phyloP scores from a whole-genome alignment of 352 stramenopile genomes.

The Blastocystis sp. region DNA sequence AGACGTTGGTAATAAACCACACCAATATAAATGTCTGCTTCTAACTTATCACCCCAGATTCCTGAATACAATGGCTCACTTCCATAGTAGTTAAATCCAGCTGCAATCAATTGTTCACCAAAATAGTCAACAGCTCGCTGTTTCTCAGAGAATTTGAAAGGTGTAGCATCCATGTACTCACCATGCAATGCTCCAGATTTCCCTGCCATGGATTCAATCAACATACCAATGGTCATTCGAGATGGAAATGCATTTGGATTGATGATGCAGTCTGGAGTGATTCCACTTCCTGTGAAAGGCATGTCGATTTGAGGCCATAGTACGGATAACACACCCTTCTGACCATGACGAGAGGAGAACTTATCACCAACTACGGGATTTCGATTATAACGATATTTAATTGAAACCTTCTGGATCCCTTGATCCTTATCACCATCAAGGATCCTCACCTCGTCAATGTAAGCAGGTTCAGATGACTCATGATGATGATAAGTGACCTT shows the following conservation, averaged over 20 bases:
- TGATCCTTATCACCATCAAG: slow-evolving; percentile 66
- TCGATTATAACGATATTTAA: slow-evolving; percentile 93
- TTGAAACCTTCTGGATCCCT: slow-evolving; percentile 78
- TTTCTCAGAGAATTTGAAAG: slow-evolving; percentile 97
- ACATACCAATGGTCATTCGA: slow-evolving; percentile 94
- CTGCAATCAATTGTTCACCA: slow-evolving; percentile 88
- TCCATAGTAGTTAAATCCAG: slow-evolving; percentile 95
- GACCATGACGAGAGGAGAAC: slow-evolving; percentile 94
- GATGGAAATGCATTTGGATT: slow-evolving; percentile 93
- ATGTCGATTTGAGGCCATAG: slow-evolving; percentile 96
- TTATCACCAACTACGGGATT: slow-evolving; percentile 99
- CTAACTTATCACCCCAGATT: slow-evolving; percentile 92
- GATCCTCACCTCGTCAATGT: slow-evolving; percentile 85
- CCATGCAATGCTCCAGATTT: slow-evolving; percentile 95
- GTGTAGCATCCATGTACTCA: slow-evolving; percentile 87
- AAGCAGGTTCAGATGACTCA: slow-evolving; percentile 92
- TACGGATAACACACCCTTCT: slow-evolving; percentile 98
- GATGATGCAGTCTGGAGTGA: slow-evolving; percentile 97
- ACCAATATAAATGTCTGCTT: slow-evolving; percentile 99
- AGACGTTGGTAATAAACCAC: slow-evolving; percentile 99
- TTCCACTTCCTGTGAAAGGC: slow-evolving; percentile 95
- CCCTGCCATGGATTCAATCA: slow-evolving; percentile 98
- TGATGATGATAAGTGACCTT: slow-evolving; percentile 83
- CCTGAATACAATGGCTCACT: slow-evolving; percentile 97
- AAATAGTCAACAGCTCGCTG: slow-evolving; percentile 97